Percentiles rank a stretch among this genome's conserved stretches.
phyloP scores from a whole-genome alignment of 2,329 filamentous ascomycete genomes.

The Colletotrichum gloeosporioides region DNA sequence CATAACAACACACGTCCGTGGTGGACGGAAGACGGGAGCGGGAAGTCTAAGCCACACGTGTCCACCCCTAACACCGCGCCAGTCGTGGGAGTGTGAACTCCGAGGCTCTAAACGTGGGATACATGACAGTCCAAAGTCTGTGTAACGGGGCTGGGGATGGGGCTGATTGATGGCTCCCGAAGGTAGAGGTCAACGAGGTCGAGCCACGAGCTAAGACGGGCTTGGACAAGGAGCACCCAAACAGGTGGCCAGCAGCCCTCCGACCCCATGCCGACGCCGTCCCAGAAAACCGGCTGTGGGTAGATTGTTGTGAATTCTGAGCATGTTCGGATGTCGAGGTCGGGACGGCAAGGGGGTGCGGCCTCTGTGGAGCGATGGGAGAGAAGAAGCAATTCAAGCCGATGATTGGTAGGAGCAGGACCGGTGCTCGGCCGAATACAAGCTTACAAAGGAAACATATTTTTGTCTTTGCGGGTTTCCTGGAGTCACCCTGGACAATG shows the following conservation, averaged over 20 bases:
- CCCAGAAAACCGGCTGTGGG: not conserved
- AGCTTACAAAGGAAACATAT: constrained; percentile 20
- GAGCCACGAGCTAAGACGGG: not conserved
- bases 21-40: not conserved
- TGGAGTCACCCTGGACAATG: not conserved
- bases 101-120: not conserved
- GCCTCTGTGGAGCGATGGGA: not conserved
- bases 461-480: constrained; percentile 3
- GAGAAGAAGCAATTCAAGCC: not conserved
- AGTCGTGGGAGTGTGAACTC: not conserved
- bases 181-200: not conserved
- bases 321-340: not conserved
- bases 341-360: not conserved
- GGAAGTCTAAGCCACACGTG: not conserved
- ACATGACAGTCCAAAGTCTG: not conserved
- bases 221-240: not conserved
- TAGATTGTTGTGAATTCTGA: not conserved
- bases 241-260: not conserved
- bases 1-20: not conserved
- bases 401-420: constrained; percentile 2
- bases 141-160: constrained; percentile 9
- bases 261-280: not conserved
- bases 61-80: not conserved
- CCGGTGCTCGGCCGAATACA: not conserved
- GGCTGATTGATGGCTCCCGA: constrained; percentile 11